A percentile compares a stretch with the other conserved stretches of the same genome.
Evolutionary conservation across 2,329 filamentous ascomycete species (phyloP).

Genomic region (Ophiocordyceps camponoti-floridani): DNA sequence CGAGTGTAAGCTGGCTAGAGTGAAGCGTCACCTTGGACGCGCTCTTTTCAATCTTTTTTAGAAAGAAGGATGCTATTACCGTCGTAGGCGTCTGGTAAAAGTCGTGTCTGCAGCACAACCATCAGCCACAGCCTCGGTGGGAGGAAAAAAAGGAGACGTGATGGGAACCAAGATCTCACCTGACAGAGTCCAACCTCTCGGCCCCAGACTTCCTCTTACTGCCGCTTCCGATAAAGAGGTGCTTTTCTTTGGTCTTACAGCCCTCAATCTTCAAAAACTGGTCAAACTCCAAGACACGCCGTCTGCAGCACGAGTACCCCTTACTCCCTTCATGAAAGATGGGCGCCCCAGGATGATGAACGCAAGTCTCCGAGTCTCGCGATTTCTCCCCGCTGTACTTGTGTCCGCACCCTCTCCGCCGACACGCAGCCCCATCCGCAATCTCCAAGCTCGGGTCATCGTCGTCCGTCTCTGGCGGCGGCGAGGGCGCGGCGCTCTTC

Average conservation of each 20-base stretch:
- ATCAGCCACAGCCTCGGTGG: neutral
- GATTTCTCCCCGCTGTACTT: constrained; percentile 42
- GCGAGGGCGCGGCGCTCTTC: constrained; percentile 31
- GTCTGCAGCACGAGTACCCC: constrained; percentile 93
- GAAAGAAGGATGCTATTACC: constrained; percentile 81
- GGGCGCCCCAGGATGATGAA: constrained; percentile 75
- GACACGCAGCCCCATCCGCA: constrained; percentile 56
- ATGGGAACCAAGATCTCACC: constrained; percentile 27
- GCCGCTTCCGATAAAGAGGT: constrained; percentile 70
- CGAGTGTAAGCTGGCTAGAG: constrained; percentile 46
- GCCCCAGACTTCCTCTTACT: constrained; percentile 35
- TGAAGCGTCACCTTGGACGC: constrained; percentile 55
- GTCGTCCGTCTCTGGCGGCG: constrained; percentile 62
- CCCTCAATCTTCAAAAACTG: constrained; percentile 94
- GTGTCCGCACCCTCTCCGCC: constrained; percentile 55
- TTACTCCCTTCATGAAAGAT: constrained; percentile 98
- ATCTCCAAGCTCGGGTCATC: constrained; percentile 65
- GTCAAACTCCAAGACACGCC: constrained; percentile 87
- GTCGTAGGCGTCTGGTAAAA: constrained; percentile 83
- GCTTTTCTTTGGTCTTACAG: constrained; percentile 63
- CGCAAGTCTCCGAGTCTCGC: constrained; percentile 58
- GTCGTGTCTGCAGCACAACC: constrained; percentile 35
- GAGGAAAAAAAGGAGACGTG: neutral
- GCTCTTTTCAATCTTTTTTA: constrained; percentile 91
- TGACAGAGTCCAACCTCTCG: constrained; percentile 60